These are phyloP conservation scores for Aspergillus hancockii DNA, from an alignment of 495 filamentous ascomycete genomes.

Conservation along the genomic window DNA sequence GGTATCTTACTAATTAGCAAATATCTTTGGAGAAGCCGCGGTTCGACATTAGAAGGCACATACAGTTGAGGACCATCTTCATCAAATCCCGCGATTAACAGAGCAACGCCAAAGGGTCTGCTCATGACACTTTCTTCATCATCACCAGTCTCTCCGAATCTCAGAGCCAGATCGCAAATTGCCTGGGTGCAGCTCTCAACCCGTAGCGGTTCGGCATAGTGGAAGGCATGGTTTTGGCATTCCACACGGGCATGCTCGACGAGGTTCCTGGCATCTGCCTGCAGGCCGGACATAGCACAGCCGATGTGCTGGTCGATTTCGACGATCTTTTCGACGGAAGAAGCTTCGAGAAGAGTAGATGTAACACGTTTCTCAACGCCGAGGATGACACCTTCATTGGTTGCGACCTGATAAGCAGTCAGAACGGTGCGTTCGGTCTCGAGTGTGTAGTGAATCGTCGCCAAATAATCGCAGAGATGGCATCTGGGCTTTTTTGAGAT, in stretches of 20 bases:
- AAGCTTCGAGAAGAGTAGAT: constrained; percentile 92
- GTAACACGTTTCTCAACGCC: constrained; percentile 99
- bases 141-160: constrained; percentile 96
- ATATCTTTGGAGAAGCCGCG: background rate
- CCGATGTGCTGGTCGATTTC: constrained; percentile 98
- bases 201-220: constrained; percentile 90
- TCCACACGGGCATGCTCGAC: constrained; percentile 98
- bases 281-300: constrained; percentile 96
- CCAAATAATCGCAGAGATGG: background rate
- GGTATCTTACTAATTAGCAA: constrained; percentile 60
- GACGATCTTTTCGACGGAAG: constrained; percentile 98
- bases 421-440: constrained; percentile 12
- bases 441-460: background rate
- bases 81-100: constrained; percentile 95
- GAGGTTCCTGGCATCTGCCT: constrained; percentile 94
- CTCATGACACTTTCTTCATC: constrained; percentile 99
- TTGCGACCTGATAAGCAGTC: constrained; percentile 66
- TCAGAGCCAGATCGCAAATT: constrained; percentile 93
- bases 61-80: constrained; percentile 94
- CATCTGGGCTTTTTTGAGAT: constrained; percentile 2
- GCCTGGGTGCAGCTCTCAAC: constrained; percentile 98
- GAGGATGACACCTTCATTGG: constrained; percentile 87
- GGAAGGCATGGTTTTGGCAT: constrained; percentile 92
- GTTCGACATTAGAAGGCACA: constrained; percentile 26
- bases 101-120: constrained; percentile 91